Conservation (phyloP, 345 rosid species). For the Citrus sp. region DNA sequence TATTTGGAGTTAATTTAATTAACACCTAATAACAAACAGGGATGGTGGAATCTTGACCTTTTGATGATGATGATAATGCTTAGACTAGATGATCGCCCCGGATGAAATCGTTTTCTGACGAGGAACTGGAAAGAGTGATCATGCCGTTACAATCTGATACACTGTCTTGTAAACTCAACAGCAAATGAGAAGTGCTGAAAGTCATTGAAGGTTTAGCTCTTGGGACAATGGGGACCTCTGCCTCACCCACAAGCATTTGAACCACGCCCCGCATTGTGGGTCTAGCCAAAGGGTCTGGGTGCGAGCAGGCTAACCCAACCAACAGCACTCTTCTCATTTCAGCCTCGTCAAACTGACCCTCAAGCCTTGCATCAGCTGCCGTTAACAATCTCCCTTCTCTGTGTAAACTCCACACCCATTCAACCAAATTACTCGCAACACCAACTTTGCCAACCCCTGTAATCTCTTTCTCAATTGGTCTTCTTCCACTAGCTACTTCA, state of each 20-base stretch:
- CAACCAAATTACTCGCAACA: slow-evolving; percentile 67
- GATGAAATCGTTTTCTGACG: slow-evolving; percentile 50
- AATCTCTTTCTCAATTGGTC: slow-evolving; percentile 74
- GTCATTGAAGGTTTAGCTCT: slow-evolving; percentile 77
- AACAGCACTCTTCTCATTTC: slow-evolving; percentile 66
- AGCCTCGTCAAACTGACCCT: slow-evolving; percentile 46
- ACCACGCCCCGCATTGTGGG: slow-evolving; percentile 85
- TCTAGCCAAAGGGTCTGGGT: slow-evolving; percentile 83
- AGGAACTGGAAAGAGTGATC: slow-evolving; percentile 54
- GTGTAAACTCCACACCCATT: slow-evolving; percentile 96
- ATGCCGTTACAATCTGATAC: slow-evolving; percentile 77
- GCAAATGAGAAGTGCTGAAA: slow-evolving; percentile 77
- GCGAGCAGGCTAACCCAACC: slow-evolving; percentile 90
- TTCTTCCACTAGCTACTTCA: slow-evolving; percentile 79
- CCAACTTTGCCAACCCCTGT: slow-evolving; percentile 33
- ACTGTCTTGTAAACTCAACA: slow-evolving; percentile 82
- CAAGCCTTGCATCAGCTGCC: slow-evolving; percentile 74
- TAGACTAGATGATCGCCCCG: slow-evolving; percentile 33
- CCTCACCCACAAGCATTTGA: slow-evolving; percentile 87
- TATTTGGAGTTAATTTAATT: not conserved
- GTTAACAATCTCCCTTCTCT: slow-evolving; percentile 63
- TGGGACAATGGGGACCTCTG: slow-evolving; percentile 82
- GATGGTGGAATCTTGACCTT: not conserved
- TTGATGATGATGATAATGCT: slow-evolving; percentile 6
- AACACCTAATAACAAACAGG: slow-evolving; percentile 1